Base-by-base conservation (phyloP, 805 yeast species). In the Osmozyma mogii region DNA sequence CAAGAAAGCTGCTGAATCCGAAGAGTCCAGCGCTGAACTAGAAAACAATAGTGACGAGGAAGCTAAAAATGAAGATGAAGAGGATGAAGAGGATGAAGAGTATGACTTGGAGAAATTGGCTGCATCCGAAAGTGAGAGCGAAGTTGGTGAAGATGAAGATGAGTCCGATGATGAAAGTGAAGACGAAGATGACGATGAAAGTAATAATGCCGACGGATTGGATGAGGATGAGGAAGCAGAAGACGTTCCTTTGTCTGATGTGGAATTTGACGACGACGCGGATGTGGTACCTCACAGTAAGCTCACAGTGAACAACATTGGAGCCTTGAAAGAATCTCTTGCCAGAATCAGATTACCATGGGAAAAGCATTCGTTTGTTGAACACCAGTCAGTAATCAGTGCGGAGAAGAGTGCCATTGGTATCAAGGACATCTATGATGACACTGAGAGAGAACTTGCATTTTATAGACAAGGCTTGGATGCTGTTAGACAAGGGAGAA, bases 211-310 rank as follows among this genome's bases (percentile, higher is more conserved):
- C 0, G 45, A 40, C 9, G 51, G 44, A 4, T 49, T 41, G 3
- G 48, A 45, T 1, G 44, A 39, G 2, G 70, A 62, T n/a, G 56
- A 38, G 3, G 89, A 78, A 6, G 84, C 75, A 32, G 88, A 81
- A 41, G 96, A 87, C 44, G 70, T 88, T 25, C 82, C 95, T 13
- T 70, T 85, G 30, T 83, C 95, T 1, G 96, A 87, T 31, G 96
- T 81, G 15, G 96, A 89, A 49, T 61, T 84, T 24, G 96, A 87
- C 49, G 84, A 92, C 2, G 96, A 88, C 52, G 95, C 95, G 11
- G 98, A 92, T 54, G 75, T 88, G 25, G 87, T 89, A 21, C 96
- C 97, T 28, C 76, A 81, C 58, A 85, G 92, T 34, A 88, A 88
- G 54, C 69, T 85, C 29, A 88, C 96, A 9, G 66, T 89, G 40